These are phyloP conservation scores for Talaromyces pinophilus DNA, from an alignment of 2,329 filamentous ascomycete genomes.

Conservation along the genomic window DNA sequence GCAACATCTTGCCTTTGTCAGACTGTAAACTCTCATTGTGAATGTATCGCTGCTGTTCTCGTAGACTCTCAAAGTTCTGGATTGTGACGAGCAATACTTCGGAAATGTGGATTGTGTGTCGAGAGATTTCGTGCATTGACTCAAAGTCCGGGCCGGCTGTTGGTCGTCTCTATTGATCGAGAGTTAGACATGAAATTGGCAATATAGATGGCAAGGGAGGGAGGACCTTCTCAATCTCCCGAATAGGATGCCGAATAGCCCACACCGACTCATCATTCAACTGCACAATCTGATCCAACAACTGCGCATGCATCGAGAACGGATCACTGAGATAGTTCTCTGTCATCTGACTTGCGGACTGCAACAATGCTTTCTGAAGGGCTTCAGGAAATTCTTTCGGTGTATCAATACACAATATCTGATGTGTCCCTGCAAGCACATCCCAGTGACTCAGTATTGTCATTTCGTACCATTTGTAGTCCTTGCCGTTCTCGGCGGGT, in stretches of 20 bases:
- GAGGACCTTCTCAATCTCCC: constrained; percentile 17
- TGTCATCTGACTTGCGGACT: neutral
- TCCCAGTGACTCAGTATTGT: constrained; percentile 21
- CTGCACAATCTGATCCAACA: constrained; percentile 20
- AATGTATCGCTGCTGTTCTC: constrained; percentile 17
- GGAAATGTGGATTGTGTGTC: constrained; percentile 22
- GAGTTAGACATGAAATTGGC: neutral
- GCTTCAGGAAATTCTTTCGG: constrained; percentile 3
- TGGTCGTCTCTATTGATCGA: constrained; percentile 11
- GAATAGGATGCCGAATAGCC: constrained; percentile 20
- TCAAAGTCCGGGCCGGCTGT: constrained; percentile 19
- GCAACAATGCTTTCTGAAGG: neutral
- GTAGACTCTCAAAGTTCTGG: constrained; percentile 20
- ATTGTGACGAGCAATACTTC: constrained; percentile 22
- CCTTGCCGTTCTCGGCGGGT: constrained; percentile 13
- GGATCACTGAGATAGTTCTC: neutral
- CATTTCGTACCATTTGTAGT: constrained; percentile 24
- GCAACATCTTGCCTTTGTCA: neutral
- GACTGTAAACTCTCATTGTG: constrained; percentile 1
- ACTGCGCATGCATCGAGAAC: constrained; percentile 21
- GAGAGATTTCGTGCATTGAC: constrained; percentile 22
- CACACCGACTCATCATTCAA: constrained; percentile 21
- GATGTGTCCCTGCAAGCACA: neutral
- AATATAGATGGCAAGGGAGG: neutral
- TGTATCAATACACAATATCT: constrained; percentile 20